Evolutionary conservation across 148 eudicot genomes (phyloP), one percentile per base, ranked within the genome.

Genomic region (Cornus florida): DNA sequence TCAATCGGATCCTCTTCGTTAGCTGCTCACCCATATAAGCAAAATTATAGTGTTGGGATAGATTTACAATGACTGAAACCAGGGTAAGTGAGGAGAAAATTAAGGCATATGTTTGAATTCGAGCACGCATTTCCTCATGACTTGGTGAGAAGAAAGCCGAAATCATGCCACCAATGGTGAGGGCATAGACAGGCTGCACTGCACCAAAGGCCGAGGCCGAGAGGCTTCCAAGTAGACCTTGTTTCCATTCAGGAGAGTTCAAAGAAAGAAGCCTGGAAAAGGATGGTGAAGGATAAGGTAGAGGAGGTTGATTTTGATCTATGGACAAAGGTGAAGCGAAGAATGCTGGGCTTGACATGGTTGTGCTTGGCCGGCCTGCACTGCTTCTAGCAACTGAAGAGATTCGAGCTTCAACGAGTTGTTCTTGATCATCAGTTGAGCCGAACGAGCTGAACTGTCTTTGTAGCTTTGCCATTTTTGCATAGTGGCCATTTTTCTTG

Each of bases 101-200:
- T 4, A 88, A 28, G 6, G 88, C 78, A 75, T 92, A 93, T 48
- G 77, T 90, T 77, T 89, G 83, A 13, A 93, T 93, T 67, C 92
- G 79, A 6, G 87, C 73, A 8, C 82, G 91, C 89, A 95, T 90
- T 81, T 95, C 92, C 5, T 85, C 87, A 19, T 92, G 97, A 80
- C 82, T 83, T 31, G 84, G 74, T 0, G 84, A 68, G 67, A 90
- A 95, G 71, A 95, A 93, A 0, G 99, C 91, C 0, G 99, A 87
- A 17, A 95, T 93, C 97, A 93, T 92, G 56, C 95, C 94, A 13
- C 99, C 99, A 22, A 95, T 90, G 14, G 97, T 92, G 31, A 95
- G 75, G 10, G 99, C 99, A 78, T 95, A 95, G n/a, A 90, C 78
- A 64, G 99, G 99, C 39, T 95, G 99, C 17, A 95, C 87, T 3